Evolutionary conservation across 768 basidiomycete genomes (phyloP).

Genomic region (Pisolithus marmoratus): DNA sequence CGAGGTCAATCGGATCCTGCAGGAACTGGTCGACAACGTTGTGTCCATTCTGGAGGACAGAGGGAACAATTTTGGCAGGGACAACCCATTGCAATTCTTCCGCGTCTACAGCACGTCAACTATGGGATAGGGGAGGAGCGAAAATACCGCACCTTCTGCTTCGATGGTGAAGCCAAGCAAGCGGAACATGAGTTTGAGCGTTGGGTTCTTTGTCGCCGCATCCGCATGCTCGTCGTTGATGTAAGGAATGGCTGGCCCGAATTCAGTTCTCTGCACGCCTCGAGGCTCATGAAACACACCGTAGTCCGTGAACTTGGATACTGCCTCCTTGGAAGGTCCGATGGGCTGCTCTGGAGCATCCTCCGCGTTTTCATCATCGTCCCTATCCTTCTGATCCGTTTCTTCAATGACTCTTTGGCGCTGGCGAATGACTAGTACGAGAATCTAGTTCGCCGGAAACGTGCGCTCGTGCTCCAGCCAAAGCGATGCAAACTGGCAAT

Average conservation of each 20-base stretch:
- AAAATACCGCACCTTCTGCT: constrained; percentile 51
- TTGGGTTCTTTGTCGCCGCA: constrained; percentile 70
- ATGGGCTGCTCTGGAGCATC: constrained; percentile 19
- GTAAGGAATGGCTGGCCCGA: constrained; percentile 66
- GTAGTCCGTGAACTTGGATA: constrained; percentile 67
- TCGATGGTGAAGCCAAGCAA: constrained; percentile 65
- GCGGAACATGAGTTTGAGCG: constrained; percentile 81
- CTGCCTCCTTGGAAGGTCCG: constrained; percentile 62
- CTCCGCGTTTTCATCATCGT: constrained; percentile 33
- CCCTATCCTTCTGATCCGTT: constrained; percentile 41
- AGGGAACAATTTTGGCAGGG: constrained; percentile 62
- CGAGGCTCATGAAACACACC: constrained; percentile 41
- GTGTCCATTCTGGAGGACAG: constrained; percentile 61
- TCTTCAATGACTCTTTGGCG: constrained; percentile 58
- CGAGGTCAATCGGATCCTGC: constrained; percentile 70
- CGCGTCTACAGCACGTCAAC: constrained; percentile 37
- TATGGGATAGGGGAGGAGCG: neutral
- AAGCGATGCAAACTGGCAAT: constrained; percentile 11
- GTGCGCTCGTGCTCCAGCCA: constrained; percentile 15
- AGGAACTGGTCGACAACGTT: constrained; percentile 83
- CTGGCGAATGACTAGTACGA: constrained; percentile 52
- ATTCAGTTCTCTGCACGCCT: constrained; percentile 3
- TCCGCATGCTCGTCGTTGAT: constrained; percentile 67
- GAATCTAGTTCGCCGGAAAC: constrained; percentile 41
- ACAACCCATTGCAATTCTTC: constrained; percentile 83